phyloP scores from a whole-genome alignment of 108 stramenopile genomes.

The Discostella pseudostelligera region DNA sequence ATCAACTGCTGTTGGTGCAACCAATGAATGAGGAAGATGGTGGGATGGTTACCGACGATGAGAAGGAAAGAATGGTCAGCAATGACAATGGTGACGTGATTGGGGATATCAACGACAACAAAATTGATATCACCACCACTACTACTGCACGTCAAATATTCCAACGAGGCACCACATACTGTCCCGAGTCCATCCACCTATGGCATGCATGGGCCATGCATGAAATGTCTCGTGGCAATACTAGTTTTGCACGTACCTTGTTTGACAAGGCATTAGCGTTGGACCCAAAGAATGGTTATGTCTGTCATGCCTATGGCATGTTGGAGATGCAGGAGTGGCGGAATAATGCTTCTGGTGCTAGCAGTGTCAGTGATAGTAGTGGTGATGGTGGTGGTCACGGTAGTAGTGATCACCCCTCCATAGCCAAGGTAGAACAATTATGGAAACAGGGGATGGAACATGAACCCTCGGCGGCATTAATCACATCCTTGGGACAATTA shows the following conservation, averaged over 20 bases:
- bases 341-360: conserved; percentile 43
- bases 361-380: neutral
- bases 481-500: conserved; percentile 70
- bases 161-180: conserved; percentile 51
- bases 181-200: conserved; percentile 67
- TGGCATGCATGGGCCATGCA: conserved; percentile 84
- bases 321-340: conserved; percentile 49
- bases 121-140: neutral
- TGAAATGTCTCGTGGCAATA: conserved; percentile 57
- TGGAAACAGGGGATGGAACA: conserved; percentile 55
- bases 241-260: conserved; percentile 50
- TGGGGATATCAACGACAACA: neutral
- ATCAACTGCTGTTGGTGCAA: too few relatives aligned
- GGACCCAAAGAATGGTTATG: conserved; percentile 74
- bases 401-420: neutral
- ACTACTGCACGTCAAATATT: conserved; percentile 56
- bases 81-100: neutral
- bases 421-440: conserved; percentile 44
- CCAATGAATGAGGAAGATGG: too few relatives aligned
- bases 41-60: conserved; percentile 48
- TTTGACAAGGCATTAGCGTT: conserved; percentile 61
- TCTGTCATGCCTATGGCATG: conserved; percentile 77
- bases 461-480: conserved; percentile 71
- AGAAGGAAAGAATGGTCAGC: conserved; percentile 60
- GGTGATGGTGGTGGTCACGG: neutral